Evolutionary conservation across 176 grass and related monocot species (phyloP), one percentile per base, ranked within the genome.

Genomic region (Dendrocalamus sinicus): DNA sequence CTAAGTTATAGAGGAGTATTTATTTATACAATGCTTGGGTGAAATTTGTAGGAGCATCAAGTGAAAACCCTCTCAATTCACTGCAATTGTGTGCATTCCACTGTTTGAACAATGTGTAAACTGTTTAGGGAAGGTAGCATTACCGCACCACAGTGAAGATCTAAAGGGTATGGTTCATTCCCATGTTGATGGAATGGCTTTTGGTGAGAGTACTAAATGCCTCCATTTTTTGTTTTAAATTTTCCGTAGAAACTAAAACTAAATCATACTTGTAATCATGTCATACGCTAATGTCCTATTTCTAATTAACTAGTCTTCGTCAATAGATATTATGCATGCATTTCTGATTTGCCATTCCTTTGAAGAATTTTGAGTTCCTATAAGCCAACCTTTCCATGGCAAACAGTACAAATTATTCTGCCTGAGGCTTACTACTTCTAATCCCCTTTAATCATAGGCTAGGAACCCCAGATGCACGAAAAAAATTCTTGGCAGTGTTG

Each of bases 401-500:
- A 28, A 82, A 24, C 50, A 24, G 48, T 67, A 20, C 50, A 68
- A 19, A 46, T 3, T 39, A 76, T 60, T 28, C 67, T 77, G 26
- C 79, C 71, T 78, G 20, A 47, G 47, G 60, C 2, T 81, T 37
- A 75, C 61, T 75, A 24, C 3, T 67, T 46, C 17, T 76, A 44
- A 76, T 20, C 35, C 50, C 23, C 35, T 68, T 66, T 85, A 44
- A 70, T 78, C 52, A 68, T 46, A 59, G 20, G 73, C 28, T 77
- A 68, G 22, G 12, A 88, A 19, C 41, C 24, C 74, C 51, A 77
- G 46, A 77, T 76, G 52, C 79, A 62, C 28, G 43, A n/a, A 78
- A 83, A 81, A n/a, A 44, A 81, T 32, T 67, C 47, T 88, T 54
- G 55, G 2, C 10, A 32, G 43, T 88, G 19, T 30, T 61, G 22